Evolutionary conservation across 2,329 filamentous ascomycete genomes (phyloP).

Genomic region (Botryotinia narcissicola): DNA sequence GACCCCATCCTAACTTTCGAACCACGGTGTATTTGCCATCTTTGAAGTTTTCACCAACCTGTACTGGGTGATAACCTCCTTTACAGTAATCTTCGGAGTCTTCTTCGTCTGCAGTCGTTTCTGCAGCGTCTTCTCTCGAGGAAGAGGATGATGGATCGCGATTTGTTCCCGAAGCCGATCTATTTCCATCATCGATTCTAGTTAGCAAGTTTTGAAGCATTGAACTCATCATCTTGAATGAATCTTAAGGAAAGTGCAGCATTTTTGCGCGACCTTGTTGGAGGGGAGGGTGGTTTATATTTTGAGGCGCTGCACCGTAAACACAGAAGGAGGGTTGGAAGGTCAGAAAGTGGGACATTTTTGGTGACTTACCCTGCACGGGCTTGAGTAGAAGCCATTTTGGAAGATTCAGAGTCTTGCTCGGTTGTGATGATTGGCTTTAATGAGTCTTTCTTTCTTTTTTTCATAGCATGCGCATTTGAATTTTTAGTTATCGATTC

Average conservation of each 20-base stretch:
- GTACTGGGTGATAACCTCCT: conserved; percentile 94
- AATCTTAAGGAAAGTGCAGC: conserved; percentile 10
- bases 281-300: conserved; percentile 13
- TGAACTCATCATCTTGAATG: conserved; percentile 33
- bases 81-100: conserved; percentile 99
- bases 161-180: conserved; percentile 35
- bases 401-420: conserved; percentile 38
- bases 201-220: conserved; percentile 35
- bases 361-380: conserved; percentile 38
- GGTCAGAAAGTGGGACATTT: conserved; percentile 22
- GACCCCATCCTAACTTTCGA: conserved; percentile 95
- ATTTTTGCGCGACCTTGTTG: conserved; percentile 20
- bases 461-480: conserved; percentile 52
- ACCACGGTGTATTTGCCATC: conserved; percentile 95
- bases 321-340: conserved; percentile 19
- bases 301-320: conserved; percentile 28
- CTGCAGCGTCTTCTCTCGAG: conserved; percentile 77
- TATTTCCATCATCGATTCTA: conserved; percentile 33
- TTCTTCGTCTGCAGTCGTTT: conserved; percentile 96
- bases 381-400: conserved; percentile 36
- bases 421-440: conserved; percentile 60
- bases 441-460: conserved; percentile 55
- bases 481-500: conserved; percentile 47
- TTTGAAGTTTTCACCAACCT: conserved; percentile 94
- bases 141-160: conserved; percentile 59